Evolutionary conservation across 2,329 filamentous ascomycete species (phyloP), one percentile per base, ranked within the genome.

Genomic region (Penicillium fuscoglaucum): DNA sequence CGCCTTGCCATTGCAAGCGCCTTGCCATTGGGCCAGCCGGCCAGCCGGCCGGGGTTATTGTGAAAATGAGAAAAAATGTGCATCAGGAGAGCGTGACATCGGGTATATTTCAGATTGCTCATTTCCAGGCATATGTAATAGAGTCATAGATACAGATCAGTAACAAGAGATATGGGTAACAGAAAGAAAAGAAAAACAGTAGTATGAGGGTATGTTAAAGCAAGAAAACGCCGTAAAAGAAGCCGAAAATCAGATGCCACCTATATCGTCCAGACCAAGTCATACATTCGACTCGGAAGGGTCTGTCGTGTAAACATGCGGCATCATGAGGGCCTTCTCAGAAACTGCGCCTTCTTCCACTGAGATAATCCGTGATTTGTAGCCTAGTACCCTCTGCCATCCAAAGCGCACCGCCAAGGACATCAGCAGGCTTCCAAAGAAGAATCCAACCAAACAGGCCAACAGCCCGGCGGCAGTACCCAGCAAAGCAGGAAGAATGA

Each of bases 1-100:
- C 78, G 77, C 77, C 76, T 79, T 80, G 73, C 78, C 77, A 79
- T 79, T 79, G 75, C 78, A 79, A 78, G 74, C 78, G 77, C 77
- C 76, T 79, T 80, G 73, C 78, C 77, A 79, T 79, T 79, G 75
- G n/a, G n/a, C n/a, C n/a, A n/a, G n/a, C n/a, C n/a, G 76, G 76
- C 76, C 74, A 78, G 68, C 68, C 65, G 69, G 63, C 68, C 68
- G 31, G 26, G 15, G 7, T 40, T 5, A 31, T 24, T 10, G 17
- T 31, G n/a, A 2, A 2, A 12, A 0, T 33, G 1, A 2, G 19
- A 0, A 5, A 6, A 24, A 37, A 12, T 28, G 21, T 21, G 17
- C 4, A 8, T 4, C 8, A 55, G 8, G 6, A 13, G 2, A 9
- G 0, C 1, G 0, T 3, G 4, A 24, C 7, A 2, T 26, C 26